These are phyloP conservation scores for Colletotrichum horii DNA, from an alignment of 2,329 filamentous ascomycete species.

Conservation along the genomic window DNA sequence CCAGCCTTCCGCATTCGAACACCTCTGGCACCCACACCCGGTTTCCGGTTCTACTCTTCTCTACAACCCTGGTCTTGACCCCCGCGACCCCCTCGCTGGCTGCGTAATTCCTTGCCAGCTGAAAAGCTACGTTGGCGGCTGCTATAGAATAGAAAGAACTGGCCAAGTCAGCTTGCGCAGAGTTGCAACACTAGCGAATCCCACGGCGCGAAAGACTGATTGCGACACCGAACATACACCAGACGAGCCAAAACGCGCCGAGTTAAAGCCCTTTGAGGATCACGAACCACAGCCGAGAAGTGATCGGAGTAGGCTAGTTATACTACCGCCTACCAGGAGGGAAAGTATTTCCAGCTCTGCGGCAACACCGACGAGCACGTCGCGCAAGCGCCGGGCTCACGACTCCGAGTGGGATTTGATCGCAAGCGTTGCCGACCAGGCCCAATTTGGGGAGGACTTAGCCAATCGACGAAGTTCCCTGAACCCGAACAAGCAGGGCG, in stretches of 20 bases:
- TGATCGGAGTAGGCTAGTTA: neutral
- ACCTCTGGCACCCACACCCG: neutral
- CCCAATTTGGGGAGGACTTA: neutral
- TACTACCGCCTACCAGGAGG: neutral
- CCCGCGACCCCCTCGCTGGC: neutral
- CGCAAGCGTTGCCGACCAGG: slow-evolving; percentile 19
- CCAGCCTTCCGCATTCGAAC: neutral
- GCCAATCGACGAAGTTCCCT: neutral
- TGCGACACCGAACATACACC: neutral
- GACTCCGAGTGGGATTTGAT: slow-evolving; percentile 35
- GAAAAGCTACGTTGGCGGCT: neutral
- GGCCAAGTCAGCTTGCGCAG: neutral
- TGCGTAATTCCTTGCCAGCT: neutral
- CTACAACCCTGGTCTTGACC: neutral
- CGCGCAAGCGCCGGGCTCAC: slow-evolving; percentile 34
- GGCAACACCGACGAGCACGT: neutral
- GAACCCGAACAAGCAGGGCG: neutral
- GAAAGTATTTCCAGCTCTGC: neutral
- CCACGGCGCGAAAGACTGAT: neutral
- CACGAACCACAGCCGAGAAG: neutral
- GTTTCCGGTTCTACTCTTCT: neutral
- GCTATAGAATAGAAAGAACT: neutral
- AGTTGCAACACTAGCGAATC: neutral
- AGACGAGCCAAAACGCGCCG: neutral
- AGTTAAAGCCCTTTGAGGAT: neutral